Conservation (phyloP, 768 basidiomycete species). For the Trametes cinnabarina region DNA sequence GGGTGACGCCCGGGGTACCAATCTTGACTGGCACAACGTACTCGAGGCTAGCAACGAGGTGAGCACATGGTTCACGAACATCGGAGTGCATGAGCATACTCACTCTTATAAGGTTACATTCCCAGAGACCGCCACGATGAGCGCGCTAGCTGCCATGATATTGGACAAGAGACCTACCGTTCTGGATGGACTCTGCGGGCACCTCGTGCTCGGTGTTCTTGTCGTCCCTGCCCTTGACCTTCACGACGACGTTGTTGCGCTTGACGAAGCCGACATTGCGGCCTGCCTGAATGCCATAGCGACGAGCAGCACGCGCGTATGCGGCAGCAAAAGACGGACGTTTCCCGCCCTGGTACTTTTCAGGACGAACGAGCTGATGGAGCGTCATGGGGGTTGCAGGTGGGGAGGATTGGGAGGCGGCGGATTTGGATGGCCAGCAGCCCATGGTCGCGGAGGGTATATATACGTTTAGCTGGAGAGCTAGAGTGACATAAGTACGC, state of each 20-base stretch:
- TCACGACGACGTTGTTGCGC: conserved; percentile 31
- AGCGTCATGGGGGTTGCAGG: conserved; percentile 9
- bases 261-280: conserved; percentile 29
- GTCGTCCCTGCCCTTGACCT: conserved; percentile 24
- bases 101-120: conserved; percentile 18
- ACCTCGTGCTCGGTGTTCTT: conserved; percentile 30
- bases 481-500: background rate
- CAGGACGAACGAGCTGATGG: conserved; percentile 26
- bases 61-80: background rate
- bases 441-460: conserved; percentile 14
- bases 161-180: conserved; percentile 21
- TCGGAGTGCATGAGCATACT: background rate
- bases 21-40: conserved; percentile 40
- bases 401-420: background rate
- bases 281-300: conserved; percentile 29
- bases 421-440: conserved; percentile 13
- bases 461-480: background rate
- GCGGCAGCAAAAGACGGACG: conserved; percentile 30
- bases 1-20: conserved; percentile 38
- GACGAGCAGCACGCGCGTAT: conserved; percentile 30
- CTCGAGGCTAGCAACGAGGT: conserved; percentile 29
- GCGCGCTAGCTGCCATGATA: background rate
- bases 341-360: conserved; percentile 20
- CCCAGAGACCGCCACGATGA: background rate
- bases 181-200: conserved; percentile 31